Evolutionary conservation across 768 basidiomycete genomes (phyloP), one percentile per base, ranked within the genome.

Genomic region (Psilocybe cubensis): DNA sequence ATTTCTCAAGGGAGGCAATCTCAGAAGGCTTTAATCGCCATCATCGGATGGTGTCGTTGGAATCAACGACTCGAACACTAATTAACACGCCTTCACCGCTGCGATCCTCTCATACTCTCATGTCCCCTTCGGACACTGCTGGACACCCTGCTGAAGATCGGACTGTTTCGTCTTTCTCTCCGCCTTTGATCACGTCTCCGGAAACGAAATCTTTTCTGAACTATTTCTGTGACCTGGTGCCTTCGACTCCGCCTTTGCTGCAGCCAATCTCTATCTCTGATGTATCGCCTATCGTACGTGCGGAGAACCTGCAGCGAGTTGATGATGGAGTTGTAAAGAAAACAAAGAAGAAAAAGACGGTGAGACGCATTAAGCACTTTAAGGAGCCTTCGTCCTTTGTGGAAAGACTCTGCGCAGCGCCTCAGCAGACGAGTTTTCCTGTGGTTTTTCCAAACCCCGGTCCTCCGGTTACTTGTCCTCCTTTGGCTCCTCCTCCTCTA

Each of bases 51-150:
- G 44, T 62, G 14, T 67, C 68, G 17, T 49, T 68, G n/a, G 65
- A 66, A 38, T 70, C 68, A 20, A 55, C 58, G 0, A 63, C 56
- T 25, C 57, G 60, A 27, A 67, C 69, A 24, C 60, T 72, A 18
- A 59, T 69, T 38, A 66, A 69, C 44, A 66, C 70, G 17, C 68
- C 69, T 14, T 66, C 70, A 27, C 66, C 69, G 24, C 59, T 43
- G 46, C 27, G 56, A n/a, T n/a, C n/a, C 47, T 59, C 58, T 57
- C 46, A 58, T 38, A 23, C 54, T 43, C 14, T 45, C 23, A 44
- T 58, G 28, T 58, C 56, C 38, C 52, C 54, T n/a, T 41, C 59
- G 18, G 58, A 52, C 18, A 51, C 52, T 29, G 21, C 44, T 50
- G 52, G 48, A 33, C 50, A 44, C 29, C 47, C 40, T 14, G 9